Conservation (phyloP, 495 filamentous ascomycete species). For the Evernia prunastri region DNA sequence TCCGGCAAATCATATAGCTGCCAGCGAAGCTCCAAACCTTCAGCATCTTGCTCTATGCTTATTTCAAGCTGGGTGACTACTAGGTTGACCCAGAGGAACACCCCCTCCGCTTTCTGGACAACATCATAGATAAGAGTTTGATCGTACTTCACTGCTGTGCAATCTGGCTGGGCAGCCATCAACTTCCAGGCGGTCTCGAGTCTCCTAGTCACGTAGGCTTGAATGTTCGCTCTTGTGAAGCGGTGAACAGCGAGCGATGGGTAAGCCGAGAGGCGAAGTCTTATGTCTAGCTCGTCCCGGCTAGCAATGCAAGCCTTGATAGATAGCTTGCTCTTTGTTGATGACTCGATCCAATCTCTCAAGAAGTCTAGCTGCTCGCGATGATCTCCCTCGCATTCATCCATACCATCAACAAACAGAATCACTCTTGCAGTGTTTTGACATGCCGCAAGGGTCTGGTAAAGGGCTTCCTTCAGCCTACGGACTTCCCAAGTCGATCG, state of each 20-base stretch:
- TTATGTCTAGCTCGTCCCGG: conserved; percentile 2
- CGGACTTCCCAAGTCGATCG: background rate
- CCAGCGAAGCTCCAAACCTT: background rate
- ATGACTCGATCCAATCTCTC: background rate
- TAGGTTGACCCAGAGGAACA: too few relatives aligned
- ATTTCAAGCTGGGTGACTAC: conserved; percentile 7
- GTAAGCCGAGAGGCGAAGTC: background rate
- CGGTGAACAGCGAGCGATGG: background rate
- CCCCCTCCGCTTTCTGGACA: conserved; percentile 8
- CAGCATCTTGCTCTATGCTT: conserved; percentile 1
- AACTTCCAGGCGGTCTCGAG: conserved; percentile 1
- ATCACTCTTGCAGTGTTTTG: background rate
- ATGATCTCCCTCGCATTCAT: conserved; percentile 3
- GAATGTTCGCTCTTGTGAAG: background rate
- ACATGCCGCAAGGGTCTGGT: background rate
- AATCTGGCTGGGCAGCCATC: conserved; percentile 8
- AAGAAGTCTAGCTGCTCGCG: background rate
- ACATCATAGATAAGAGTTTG: conserved; percentile 8
- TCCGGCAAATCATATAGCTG: background rate
- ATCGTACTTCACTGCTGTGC: background rate
- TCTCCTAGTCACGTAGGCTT: background rate
- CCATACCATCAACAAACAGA: conserved; percentile 5
- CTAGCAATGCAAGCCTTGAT: conserved; percentile 5
- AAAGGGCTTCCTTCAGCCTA: background rate
- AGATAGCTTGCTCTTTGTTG: background rate